Percentiles rank a stretch among this genome's conserved stretches.
phyloP scores from a whole-genome alignment of 2,329 filamentous ascomycete genomes.

The Fusarium albidum region DNA sequence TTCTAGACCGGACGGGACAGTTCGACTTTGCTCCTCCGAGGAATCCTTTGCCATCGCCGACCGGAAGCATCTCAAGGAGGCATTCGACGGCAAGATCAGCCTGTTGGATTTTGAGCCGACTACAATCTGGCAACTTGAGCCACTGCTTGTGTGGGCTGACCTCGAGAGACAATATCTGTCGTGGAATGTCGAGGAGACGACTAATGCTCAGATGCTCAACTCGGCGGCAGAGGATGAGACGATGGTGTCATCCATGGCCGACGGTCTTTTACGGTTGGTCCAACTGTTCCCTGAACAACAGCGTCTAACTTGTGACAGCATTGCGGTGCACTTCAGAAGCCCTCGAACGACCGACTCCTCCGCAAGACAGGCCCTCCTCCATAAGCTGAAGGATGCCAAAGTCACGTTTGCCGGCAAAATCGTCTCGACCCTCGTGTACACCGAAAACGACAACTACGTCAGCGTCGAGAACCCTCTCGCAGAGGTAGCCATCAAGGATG shows the following conservation, averaged over 20 bases:
- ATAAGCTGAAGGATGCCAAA: neutral
- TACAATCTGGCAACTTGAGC: slow-evolving; percentile 7
- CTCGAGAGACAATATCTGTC: slow-evolving; percentile 16
- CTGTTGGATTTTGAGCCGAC: slow-evolving; percentile 6
- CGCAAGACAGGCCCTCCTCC: neutral
- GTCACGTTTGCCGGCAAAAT: neutral
- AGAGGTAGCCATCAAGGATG: neutral
- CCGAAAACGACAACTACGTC: neutral
- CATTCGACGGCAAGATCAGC: neutral
- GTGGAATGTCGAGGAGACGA: slow-evolving; percentile 2
- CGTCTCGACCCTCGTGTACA: neutral
- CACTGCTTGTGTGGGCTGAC: slow-evolving; percentile 7
- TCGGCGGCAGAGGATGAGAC: neutral
- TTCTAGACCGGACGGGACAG: neutral
- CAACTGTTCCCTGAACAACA: no score
- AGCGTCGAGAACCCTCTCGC: neutral
- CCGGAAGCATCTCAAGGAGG: slow-evolving; percentile 3
- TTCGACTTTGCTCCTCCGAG: slow-evolving; percentile 2
- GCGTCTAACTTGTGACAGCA: slow-evolving; percentile 1
- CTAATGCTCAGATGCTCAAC: neutral
- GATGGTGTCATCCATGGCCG: neutral
- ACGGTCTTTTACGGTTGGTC: slow-evolving; percentile 8
- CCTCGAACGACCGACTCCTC: slow-evolving; percentile 1
- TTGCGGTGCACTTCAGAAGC: slow-evolving; percentile 16
- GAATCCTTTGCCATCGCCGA: slow-evolving; percentile 11